Conservation (phyloP, 1,139 yeast species). For the Hansenula lynferdii region DNA sequence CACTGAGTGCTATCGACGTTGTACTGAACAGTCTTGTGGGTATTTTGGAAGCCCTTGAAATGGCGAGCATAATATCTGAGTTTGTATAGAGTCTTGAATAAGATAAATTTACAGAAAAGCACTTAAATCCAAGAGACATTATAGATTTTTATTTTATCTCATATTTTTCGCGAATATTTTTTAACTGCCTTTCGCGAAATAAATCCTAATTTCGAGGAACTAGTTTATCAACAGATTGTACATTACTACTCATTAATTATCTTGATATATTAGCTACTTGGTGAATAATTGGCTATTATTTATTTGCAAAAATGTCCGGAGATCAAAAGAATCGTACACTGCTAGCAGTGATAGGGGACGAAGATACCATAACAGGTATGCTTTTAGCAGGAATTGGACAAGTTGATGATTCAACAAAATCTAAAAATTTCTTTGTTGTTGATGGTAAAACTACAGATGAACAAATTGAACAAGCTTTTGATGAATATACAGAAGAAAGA, state of each 20-base stretch:
- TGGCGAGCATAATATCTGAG: not conserved
- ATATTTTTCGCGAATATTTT: too few species aligned
- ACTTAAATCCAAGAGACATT: too few species aligned
- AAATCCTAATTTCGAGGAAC: too few species aligned
- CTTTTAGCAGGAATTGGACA: slow-evolving; percentile 96
- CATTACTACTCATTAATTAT: too few species aligned
- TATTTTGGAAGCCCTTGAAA: not conserved
- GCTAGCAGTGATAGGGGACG: slow-evolving; percentile 94
- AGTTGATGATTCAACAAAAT: slow-evolving; percentile 52
- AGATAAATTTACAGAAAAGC: too few species aligned
- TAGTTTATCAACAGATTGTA: too few species aligned
- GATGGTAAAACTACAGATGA: slow-evolving; percentile 78
- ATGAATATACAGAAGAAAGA: slow-evolving; percentile 65
- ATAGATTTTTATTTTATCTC: too few species aligned
- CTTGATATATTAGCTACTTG: too few species aligned
- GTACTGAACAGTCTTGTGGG: slow-evolving; percentile 7
- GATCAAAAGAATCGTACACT: slow-evolving; percentile 56
- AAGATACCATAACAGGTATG: slow-evolving; percentile 95
- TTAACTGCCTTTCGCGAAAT: too few species aligned
- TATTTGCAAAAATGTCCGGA: slow-evolving; percentile 7
- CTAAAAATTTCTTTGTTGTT: slow-evolving; percentile 77
- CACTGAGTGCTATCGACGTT: slow-evolving; percentile 25
- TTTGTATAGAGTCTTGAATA: too few species aligned
- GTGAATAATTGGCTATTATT: not conserved
- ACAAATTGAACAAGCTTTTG: slow-evolving; percentile 72